A percentile compares a stretch with the other conserved stretches of the same genome.
These are phyloP conservation scores for Stylosanthes scabra DNA, from an alignment of 331 rosid genomes.

Conservation along the genomic window DNA sequence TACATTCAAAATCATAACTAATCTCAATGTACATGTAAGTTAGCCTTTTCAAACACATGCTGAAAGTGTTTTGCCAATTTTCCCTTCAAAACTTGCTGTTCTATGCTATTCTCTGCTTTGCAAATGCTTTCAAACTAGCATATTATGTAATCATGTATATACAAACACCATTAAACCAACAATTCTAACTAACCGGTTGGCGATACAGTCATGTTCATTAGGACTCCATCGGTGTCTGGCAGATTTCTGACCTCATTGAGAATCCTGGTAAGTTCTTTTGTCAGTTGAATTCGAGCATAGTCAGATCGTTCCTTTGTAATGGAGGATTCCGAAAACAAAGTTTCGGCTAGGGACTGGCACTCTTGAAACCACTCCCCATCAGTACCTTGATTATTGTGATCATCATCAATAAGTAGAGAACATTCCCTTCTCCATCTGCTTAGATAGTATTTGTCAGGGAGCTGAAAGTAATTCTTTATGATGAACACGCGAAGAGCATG, in stretches of 20 bases:
- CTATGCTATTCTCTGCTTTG: not conserved
- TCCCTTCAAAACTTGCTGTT: slow-evolving; percentile 13
- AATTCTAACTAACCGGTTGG: slow-evolving; percentile 56
- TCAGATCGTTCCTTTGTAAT: slow-evolving; percentile 85
- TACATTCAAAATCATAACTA: not conserved
- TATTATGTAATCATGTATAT: slow-evolving; percentile 12
- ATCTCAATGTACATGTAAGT: slow-evolving; percentile 1
- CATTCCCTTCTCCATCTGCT: slow-evolving; percentile 79
- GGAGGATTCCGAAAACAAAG: slow-evolving; percentile 78
- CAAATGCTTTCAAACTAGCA: slow-evolving; percentile 32
- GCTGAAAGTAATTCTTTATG: slow-evolving; percentile 83
- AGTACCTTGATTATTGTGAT: slow-evolving; percentile 43
- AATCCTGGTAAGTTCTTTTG: slow-evolving; percentile 73
- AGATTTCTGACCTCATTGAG: slow-evolving; percentile 82
- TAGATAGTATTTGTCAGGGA: slow-evolving; percentile 79
- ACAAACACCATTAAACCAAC: slow-evolving; percentile 8
- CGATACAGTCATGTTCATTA: slow-evolving; percentile 72
- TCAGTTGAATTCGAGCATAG: slow-evolving; percentile 64
- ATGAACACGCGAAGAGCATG: slow-evolving; percentile 73
- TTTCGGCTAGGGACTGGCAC: slow-evolving; percentile 72
- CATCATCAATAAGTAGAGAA: slow-evolving; percentile 56
- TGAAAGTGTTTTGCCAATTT: slow-evolving; percentile 15
- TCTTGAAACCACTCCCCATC: slow-evolving; percentile 78
- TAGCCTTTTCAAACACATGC: slow-evolving; percentile 13
- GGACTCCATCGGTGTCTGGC: slow-evolving; percentile 67